These are phyloP conservation scores for Beverwykella pulmonaria DNA, from an alignment of 495 filamentous ascomycete species.

Conservation along the genomic window DNA sequence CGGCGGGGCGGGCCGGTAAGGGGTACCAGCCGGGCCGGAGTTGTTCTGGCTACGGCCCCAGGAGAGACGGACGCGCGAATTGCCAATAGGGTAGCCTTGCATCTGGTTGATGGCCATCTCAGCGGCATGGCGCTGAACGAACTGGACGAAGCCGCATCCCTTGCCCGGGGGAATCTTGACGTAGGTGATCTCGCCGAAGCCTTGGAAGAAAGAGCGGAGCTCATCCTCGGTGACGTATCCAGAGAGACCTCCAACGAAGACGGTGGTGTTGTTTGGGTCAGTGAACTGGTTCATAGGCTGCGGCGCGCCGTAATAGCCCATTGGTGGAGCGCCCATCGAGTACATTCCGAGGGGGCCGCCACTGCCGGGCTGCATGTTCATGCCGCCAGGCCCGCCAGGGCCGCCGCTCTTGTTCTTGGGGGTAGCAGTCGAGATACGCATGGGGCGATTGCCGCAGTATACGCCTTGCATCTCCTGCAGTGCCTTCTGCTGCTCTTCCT, in stretches of 20 bases:
- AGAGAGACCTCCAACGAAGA: slow-evolving; percentile 96
- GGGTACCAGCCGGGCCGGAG: slow-evolving; percentile 93
- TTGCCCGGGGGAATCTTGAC: slow-evolving; percentile 99
- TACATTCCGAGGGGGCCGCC: slow-evolving; percentile 56
- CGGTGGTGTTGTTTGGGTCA: slow-evolving; percentile 99
- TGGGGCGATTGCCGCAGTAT: slow-evolving; percentile 97
- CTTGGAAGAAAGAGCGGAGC: slow-evolving; percentile 99
- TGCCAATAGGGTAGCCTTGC: slow-evolving; percentile 99
- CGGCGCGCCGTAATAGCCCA: slow-evolving; percentile 78
- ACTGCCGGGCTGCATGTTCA: slow-evolving; percentile 50
- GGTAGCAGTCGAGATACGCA: slow-evolving; percentile 97
- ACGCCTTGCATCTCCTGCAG: slow-evolving; percentile 98
- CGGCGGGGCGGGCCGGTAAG: slow-evolving; percentile 92
- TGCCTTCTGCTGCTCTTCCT: slow-evolving; percentile 91
- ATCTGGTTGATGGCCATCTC: slow-evolving; percentile 99
- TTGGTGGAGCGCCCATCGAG: slow-evolving; percentile 75
- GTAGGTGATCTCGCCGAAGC: slow-evolving; percentile 99
- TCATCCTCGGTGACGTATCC: slow-evolving; percentile 99
- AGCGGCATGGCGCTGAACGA: slow-evolving; percentile 96
- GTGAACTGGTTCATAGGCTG: slow-evolving; percentile 99
- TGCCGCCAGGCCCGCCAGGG: slow-evolving; percentile 57
- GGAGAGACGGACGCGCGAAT: slow-evolving; percentile 93
- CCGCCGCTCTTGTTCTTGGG: slow-evolving; percentile 86
- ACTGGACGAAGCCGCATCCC: slow-evolving; percentile 98
- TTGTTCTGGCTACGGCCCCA: slow-evolving; percentile 99